Evolutionary conservation across 305 asterid species (phyloP).

Genomic region (Fraxinus sp.): DNA sequence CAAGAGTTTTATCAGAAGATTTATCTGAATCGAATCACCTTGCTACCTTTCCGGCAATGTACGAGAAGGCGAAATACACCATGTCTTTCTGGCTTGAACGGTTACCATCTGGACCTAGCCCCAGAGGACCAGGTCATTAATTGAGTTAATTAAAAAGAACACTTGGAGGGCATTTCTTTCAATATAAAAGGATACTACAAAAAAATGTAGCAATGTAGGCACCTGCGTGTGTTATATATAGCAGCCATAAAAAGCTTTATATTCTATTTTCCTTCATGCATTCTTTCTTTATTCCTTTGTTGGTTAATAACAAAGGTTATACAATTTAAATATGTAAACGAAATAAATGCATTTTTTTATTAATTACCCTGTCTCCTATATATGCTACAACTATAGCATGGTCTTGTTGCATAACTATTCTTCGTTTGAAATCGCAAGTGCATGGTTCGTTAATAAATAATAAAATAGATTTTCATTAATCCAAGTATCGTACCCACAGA

Average conservation of each 20-base stretch:
- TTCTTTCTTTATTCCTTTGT: neutral
- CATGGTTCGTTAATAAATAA: too few species aligned
- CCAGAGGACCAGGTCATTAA: slow-evolving; percentile 25
- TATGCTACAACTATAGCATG: neutral
- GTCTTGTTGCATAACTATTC: too few species aligned
- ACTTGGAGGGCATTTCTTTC: neutral
- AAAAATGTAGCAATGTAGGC: neutral
- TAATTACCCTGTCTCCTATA: neutral
- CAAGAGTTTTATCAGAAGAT: slow-evolving; percentile 13
- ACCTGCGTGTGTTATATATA: neutral
- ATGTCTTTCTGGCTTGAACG: slow-evolving; percentile 21
- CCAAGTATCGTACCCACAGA: too few species aligned
- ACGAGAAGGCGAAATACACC: slow-evolving; percentile 20
- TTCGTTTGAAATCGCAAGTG: too few species aligned
- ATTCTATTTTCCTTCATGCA: neutral
- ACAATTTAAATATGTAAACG: neutral
- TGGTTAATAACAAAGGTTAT: neutral
- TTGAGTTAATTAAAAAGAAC: neutral
- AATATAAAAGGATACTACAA: neutral
- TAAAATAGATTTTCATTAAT: too few species aligned
- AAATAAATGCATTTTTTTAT: too few species aligned
- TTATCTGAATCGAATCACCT: slow-evolving; percentile 6
- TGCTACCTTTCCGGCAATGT: neutral
- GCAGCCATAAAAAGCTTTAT: neutral
- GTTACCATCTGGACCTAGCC: slow-evolving; percentile 28